A percentile compares a stretch with the other conserved stretches of the same genome.
Evolutionary conservation across 179 eudicot genomes (phyloP).

Genomic region (Spinacia oleracea): DNA sequence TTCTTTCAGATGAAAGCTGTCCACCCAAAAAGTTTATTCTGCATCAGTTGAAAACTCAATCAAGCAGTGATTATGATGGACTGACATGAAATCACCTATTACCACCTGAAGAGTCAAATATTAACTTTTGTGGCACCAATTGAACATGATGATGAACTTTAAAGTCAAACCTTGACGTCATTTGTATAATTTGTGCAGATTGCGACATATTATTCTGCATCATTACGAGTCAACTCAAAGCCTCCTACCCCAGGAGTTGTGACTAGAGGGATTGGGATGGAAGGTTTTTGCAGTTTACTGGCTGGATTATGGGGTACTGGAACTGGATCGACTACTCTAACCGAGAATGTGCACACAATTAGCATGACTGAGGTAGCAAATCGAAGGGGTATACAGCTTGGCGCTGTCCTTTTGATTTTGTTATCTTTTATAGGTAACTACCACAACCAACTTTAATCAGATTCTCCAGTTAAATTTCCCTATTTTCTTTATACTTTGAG

Average conservation of each 20-base stretch:
- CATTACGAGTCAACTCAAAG: constrained; percentile 59
- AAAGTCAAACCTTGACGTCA: not conserved
- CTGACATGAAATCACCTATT: not conserved
- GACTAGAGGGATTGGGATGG: constrained; percentile 87
- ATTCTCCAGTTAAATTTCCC: not conserved
- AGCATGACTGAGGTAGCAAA: constrained; percentile 74
- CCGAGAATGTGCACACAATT: constrained; percentile 86
- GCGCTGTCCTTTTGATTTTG: constrained; percentile 70
- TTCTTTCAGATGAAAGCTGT: not conserved
- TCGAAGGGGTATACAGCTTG: constrained; percentile 67
- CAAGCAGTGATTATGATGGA: not conserved
- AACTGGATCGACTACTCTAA: constrained; percentile 81
- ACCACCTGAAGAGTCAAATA: not conserved
- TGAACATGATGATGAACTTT: not conserved
- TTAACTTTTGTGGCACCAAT: not conserved
- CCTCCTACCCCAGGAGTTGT: constrained; percentile 85
- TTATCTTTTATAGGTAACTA: constrained; percentile 74
- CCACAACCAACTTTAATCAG: not conserved
- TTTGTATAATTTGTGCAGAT: constrained; percentile 40
- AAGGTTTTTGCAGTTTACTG: constrained; percentile 88
- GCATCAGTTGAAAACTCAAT: not conserved
- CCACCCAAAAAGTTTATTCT: too few relatives aligned
- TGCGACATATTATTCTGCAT: constrained; percentile 76
- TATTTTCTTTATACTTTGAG: not conserved
- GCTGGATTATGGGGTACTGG: constrained; percentile 98